Base-by-base conservation (phyloP, 2,329 filamentous ascomycete species). In the Ophiostoma sp. region DNA sequence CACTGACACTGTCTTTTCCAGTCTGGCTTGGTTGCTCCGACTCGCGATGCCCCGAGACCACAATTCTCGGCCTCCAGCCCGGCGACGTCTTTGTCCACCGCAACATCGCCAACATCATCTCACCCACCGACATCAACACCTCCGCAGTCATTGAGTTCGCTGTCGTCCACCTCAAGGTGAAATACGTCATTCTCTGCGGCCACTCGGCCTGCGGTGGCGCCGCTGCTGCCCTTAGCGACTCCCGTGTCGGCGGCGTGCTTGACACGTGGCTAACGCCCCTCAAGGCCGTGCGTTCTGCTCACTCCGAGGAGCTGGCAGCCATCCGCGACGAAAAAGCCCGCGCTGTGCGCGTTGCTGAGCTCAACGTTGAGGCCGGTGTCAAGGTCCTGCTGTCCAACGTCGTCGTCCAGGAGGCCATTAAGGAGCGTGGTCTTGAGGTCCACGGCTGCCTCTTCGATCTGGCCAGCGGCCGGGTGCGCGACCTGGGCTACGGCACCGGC, bases 11-110 rank as follows among this genome's bases (percentile, higher is more conserved):
- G 5, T 3, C 9, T n/a, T 12, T 28, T 33, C 63, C 73, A 88
- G 87, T 97, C 74, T 97, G 93, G 93, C 88, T 97, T 77, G 94
- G 94, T 74, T 97, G 94, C 84, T 92, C 93, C 78, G 94, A 97
- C 84, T 93, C 91, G 52, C 92, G 94, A 76, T 91, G 93, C 77
- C 93, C 94, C 1, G 94, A 96, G 82, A 95, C 93, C 5, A 94
- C 91, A 68, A 87, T 97, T 79, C 87, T 95, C 36, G 91, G 92
- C 78, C 87, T 94, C 74, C 87, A 93, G 79, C 93, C 93, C 2
- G 93, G 94, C 74, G 93, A 97, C 78, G 90, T 97, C 77, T 97
- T 97, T 81, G 92, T 94, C 70, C 93, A 97, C 85, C 92, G 94
- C 80, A 97, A 97, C 85, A 95, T 97, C 81, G 93, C 93, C 82